Evolutionary conservation across 2,329 filamentous ascomycete species (phyloP), one percentile per base, ranked within the genome.

Genomic region (Whalleya microplaca): DNA sequence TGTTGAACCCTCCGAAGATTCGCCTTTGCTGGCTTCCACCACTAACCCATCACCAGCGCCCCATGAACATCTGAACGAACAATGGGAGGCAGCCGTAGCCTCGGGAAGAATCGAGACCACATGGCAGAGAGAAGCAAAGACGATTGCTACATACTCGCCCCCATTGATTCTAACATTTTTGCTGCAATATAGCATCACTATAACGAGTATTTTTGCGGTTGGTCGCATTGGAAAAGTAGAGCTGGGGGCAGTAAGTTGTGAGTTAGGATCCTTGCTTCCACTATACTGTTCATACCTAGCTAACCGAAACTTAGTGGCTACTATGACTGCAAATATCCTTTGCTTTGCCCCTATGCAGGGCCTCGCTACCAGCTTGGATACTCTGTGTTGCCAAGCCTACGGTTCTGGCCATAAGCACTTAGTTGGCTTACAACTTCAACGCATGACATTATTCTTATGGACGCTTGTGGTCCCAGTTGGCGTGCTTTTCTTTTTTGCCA

Each of bases 331-430:
- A 23, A 91, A 86, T 62, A 93, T 95, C 64, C 90, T 84, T 14
- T 91, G 89, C 55, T 88, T 90, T 66, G 89, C 88, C 0, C 85
- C 91, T 16, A 89, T 91, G 69, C 89, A 92, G 69, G 90, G 92
- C n/a, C 81, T 98, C 14, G 89, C 92, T 1, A 98, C 94, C 3
- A 91, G 89, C 62, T 80, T 98, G 40, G 94, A 98, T 74, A 98
- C 94, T 0, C 85, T 98, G 2, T 97, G 94, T 72, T 86, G 94
- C 0, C 94, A 98, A 73, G 94, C 95, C 0, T 98, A 96, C 70
- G 94, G 95, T 2, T 96, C 91, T 0, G 94, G 94, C 0, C 90
- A 89, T 71, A 96, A 90, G 70, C 90, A 93, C 64, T 84, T 98
- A 4, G 94, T 98, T 56, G 94, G 91, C 1, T 73, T 95, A 53